A percentile compares a stretch with the other conserved stretches of the same genome.
Conservation (phyloP, 208 protist genomes). For the Trypanosoma melophagium region DNA sequence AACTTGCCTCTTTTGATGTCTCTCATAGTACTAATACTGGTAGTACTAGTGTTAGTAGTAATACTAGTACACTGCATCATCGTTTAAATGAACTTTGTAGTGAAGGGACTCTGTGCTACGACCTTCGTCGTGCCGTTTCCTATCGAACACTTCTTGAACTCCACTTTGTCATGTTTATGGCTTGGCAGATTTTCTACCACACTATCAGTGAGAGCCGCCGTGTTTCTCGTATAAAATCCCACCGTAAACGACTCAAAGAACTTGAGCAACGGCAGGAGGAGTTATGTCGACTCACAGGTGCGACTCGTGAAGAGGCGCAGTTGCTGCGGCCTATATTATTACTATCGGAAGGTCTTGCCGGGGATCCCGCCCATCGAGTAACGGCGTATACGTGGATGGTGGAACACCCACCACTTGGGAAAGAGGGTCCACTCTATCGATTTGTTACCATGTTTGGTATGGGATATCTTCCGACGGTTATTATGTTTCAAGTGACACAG, state of each 20-base stretch:
- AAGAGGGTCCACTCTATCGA: conserved; percentile 46
- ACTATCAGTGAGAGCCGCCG: conserved; percentile 48
- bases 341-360: conserved; percentile 32
- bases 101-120: conserved; percentile 51
- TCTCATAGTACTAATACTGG: not conserved
- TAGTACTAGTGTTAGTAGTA: not conserved
- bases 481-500: conserved; percentile 57
- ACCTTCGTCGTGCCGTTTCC: conserved; percentile 43
- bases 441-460: conserved; percentile 52
- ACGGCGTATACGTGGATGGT: conserved; percentile 79
- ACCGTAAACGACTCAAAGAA: conserved; percentile 31
- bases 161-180: conserved; percentile 63
- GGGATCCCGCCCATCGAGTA: conserved; percentile 44
- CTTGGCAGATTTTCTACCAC: conserved; percentile 69
- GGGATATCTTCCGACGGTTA: conserved; percentile 43
- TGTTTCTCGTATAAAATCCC: conserved; percentile 26
- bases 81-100: conserved; percentile 41
- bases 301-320: conserved; percentile 37
- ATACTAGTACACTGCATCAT: conserved; percentile 1
- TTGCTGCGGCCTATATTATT: conserved; percentile 30
- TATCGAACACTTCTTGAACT: conserved; percentile 49
- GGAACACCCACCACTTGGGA: conserved; percentile 54
- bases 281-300: conserved; percentile 40
- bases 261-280: conserved; percentile 29
- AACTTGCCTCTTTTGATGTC: conserved; percentile 37